A percentile compares a stretch with the other conserved stretches of the same genome.
These are phyloP conservation scores for Hymenoscyphus repandus DNA, from an alignment of 2,329 filamentous ascomycete species.

Conservation along the genomic window DNA sequence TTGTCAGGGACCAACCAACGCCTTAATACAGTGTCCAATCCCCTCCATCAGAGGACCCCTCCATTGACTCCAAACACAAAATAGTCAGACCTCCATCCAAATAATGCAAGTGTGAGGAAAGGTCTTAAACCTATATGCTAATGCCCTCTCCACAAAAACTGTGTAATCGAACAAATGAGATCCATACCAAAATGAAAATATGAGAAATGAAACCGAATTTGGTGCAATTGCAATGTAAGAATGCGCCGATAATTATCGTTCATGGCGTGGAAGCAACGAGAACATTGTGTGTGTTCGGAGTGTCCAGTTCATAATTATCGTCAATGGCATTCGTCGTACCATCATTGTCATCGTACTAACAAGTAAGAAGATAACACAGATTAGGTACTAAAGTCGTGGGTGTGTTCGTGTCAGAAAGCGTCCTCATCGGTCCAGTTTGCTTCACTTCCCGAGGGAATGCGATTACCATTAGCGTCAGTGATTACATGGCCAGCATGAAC, in stretches of 20 bases:
- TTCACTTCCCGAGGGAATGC: slow-evolving; percentile 59
- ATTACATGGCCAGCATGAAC: slow-evolving; percentile 43
- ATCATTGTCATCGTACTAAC: background rate
- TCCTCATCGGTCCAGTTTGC: slow-evolving; percentile 58
- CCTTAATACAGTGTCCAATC: slow-evolving; percentile 10
- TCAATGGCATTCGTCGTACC: background rate
- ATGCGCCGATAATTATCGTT: background rate
- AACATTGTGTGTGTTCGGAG: slow-evolving; percentile 5
- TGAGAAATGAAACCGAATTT: slow-evolving; percentile 16
- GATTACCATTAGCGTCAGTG: slow-evolving; percentile 54
- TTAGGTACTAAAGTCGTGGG: background rate
- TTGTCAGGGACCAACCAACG: slow-evolving; percentile 5
- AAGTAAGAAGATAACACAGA: background rate
- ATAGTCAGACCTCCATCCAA: slow-evolving; percentile 1
- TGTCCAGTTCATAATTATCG: slow-evolving; percentile 15
- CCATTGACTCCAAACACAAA: slow-evolving; percentile 15
- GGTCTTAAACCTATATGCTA: slow-evolving; percentile 12
- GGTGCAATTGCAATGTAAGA: slow-evolving; percentile 5
- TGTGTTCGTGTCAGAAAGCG: slow-evolving; percentile 38
- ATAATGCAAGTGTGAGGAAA: slow-evolving; percentile 3
- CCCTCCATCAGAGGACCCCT: slow-evolving; percentile 7
- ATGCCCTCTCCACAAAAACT: slow-evolving; percentile 10
- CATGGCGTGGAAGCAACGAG: slow-evolving; percentile 1
- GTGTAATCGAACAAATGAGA: slow-evolving; percentile 15
- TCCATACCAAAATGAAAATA: slow-evolving; percentile 17